Percentiles rank a stretch among this genome's conserved stretches.
Conservation (phyloP, 2,329 filamentous ascomycete genomes). For the Fusarium sp. region DNA sequence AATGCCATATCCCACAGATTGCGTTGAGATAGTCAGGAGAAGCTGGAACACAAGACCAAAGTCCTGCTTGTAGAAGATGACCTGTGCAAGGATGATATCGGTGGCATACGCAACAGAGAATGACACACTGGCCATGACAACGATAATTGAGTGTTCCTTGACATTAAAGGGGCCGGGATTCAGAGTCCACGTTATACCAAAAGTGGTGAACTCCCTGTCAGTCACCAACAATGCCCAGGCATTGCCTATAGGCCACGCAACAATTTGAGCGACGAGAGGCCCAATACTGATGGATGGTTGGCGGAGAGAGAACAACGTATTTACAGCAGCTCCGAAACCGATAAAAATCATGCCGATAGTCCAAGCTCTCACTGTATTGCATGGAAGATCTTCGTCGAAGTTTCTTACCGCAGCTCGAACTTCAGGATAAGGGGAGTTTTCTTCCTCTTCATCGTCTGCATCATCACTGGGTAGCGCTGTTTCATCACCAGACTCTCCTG, state of each 20-base stretch:
- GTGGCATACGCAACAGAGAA: conserved; percentile 77
- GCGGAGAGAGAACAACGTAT: conserved; percentile 71
- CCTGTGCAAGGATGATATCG: conserved; percentile 76
- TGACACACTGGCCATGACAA: conserved; percentile 76
- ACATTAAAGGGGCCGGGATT: conserved; percentile 76
- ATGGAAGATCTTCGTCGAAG: conserved; percentile 71
- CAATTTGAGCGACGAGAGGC: conserved; percentile 69
- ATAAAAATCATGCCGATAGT: conserved; percentile 67
- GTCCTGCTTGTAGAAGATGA: conserved; percentile 75
- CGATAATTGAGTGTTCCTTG: conserved; percentile 75
- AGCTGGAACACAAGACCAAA: conserved; percentile 74
- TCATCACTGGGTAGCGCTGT: conserved; percentile 38
- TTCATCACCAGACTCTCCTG: conserved; percentile 35
- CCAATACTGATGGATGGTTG: conserved; percentile 69
- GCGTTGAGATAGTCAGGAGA: conserved; percentile 72
- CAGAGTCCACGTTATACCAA: conserved; percentile 65
- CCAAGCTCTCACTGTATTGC: conserved; percentile 73
- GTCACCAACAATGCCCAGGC: conserved; percentile 68
- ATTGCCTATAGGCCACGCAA: conserved; percentile 72
- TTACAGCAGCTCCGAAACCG: conserved; percentile 63
- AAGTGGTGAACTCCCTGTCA: conserved; percentile 56
- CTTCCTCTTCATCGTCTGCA: conserved; percentile 51
- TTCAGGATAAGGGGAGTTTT: conserved; percentile 70
- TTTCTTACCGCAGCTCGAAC: conserved; percentile 71
- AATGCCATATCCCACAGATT: conserved; percentile 75